Conservation (phyloP, 73 alveolate genomes). For the Blepharisma stoltei region DNA sequence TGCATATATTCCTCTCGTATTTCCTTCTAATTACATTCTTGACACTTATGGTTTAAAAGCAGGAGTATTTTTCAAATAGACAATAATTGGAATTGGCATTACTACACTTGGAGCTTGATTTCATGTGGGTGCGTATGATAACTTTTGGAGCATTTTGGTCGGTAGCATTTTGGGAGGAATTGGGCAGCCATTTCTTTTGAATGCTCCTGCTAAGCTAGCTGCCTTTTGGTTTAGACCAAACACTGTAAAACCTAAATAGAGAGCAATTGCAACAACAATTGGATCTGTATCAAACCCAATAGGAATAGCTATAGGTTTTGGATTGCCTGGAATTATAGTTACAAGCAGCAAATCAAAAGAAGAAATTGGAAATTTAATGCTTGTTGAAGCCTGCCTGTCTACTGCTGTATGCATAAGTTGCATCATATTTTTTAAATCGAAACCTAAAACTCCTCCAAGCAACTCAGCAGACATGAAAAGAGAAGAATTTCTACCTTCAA, state of each 20-base stretch:
- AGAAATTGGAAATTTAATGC: conserved; percentile 50
- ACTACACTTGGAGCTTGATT: conserved; percentile 33
- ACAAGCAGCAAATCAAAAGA: conserved; percentile 47
- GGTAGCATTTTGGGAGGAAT: conserved; percentile 68
- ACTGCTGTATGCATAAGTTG: conserved; percentile 43
- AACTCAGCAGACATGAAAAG: conserved; percentile 42
- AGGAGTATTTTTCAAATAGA: conserved; percentile 13
- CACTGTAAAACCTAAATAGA: conserved; percentile 46
- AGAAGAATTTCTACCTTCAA: conserved; percentile 34
- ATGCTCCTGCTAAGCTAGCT: conserved; percentile 86
- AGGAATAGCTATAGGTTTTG: conserved; percentile 83
- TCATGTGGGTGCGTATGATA: conserved; percentile 20
- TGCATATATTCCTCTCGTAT: conserved; percentile 51
- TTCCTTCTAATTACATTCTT: conserved; percentile 47
- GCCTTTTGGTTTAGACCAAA: conserved; percentile 85
- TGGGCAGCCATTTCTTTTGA: conserved; percentile 84
- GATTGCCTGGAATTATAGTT: conserved; percentile 70
- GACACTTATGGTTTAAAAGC: conserved; percentile 38
- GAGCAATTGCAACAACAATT: conserved; percentile 79
- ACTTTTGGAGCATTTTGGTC: conserved; percentile 47
- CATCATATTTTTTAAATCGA: conserved; percentile 58
- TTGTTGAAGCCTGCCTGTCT: conserved; percentile 60
- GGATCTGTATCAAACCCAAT: conserved; percentile 68
- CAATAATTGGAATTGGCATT: conserved; percentile 18
- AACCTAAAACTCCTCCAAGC: conserved; percentile 86